These are phyloP conservation scores for Colletotrichum liriopes DNA, from an alignment of 2,329 filamentous ascomycete species.

Conservation along the genomic window DNA sequence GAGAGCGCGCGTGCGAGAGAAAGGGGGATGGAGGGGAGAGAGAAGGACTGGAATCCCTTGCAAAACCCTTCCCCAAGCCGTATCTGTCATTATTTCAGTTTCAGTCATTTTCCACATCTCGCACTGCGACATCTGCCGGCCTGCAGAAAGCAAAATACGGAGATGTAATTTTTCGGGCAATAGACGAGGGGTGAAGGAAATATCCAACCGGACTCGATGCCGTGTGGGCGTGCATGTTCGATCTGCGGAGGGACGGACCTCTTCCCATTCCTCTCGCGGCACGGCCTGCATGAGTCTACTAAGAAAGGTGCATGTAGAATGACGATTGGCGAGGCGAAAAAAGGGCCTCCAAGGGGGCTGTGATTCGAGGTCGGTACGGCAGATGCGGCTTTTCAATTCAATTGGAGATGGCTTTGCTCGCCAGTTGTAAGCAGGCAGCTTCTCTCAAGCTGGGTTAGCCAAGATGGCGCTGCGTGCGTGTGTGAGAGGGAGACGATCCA, in stretches of 20 bases:
- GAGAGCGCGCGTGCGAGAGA: neutral
- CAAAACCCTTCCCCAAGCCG: neutral
- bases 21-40: neutral
- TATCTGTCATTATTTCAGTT: conserved; percentile 23
- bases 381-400: neutral
- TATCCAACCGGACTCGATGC: conserved; percentile 10
- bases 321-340: conserved; percentile 1
- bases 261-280: conserved; percentile 7
- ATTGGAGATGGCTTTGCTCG: neutral
- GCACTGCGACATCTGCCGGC: conserved; percentile 7
- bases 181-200: neutral
- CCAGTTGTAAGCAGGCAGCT: neutral
- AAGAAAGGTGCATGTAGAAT: conserved; percentile 2
- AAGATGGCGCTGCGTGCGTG: neutral
- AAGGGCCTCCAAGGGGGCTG: neutral
- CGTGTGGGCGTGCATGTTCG: conserved; percentile 23
- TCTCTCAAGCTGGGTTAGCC: neutral
- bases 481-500: neutral
- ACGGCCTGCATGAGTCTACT: conserved; percentile 22
- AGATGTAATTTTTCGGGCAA: neutral
- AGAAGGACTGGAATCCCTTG: neutral
- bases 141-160: conserved; percentile 3
- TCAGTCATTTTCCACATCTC: conserved; percentile 7
- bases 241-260: conserved; percentile 15
- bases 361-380: neutral